Base-by-base conservation (phyloP, 768 basidiomycete genomes). In the Hericium rajendrae region DNA sequence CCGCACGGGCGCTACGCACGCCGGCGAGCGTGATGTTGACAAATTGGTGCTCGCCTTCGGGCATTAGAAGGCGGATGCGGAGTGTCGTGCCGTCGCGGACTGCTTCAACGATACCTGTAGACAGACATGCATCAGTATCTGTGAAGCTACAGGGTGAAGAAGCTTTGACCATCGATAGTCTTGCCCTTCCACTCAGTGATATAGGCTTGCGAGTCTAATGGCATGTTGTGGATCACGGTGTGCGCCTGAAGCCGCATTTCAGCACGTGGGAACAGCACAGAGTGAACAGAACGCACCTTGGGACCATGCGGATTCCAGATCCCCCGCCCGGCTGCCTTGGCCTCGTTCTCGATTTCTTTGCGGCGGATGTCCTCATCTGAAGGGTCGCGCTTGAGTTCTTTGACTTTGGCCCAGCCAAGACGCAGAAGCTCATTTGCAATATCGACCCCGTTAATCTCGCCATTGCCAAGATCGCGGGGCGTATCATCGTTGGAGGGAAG, bases 131-230 rank as follows among this genome's bases (percentile, higher is more conserved):
- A 10, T 10, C 32, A 24, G 32, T 43, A 38, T 38, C 38, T 26
- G 39, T 40, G n/a, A 39, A 61, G 18, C 50, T 46, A 65, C 18
- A 65, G 58, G 32, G 48, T 41, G 32, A 54, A 63, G 39, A 46
- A 20, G 6, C 48, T 49, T 32, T 39, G 71, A 91, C 91, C 93
- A 66, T 97, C 93, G 56, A 99, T 74, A 4, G 82, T 73, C 68
- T 90, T 88, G n/a, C 88, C 92, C 70, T 94, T 97, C 85, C 91
- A 88, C 69, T 95, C 87, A 13, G 80, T 76, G 10, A 99, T 81
- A 72, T 97, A 97, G 4, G 83, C 85, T 65, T 88, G 86, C 2
- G 94, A 86, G 67, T 97, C 93, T 22, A 76, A 69, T 3, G 95
- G 95, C 94, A 97, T 95, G 38, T 82, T 80, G 70, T 94, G 83